Base-by-base conservation (phyloP, 1,284 basidiomycete species). In the Sporisorium iseilematis-ciliati region DNA sequence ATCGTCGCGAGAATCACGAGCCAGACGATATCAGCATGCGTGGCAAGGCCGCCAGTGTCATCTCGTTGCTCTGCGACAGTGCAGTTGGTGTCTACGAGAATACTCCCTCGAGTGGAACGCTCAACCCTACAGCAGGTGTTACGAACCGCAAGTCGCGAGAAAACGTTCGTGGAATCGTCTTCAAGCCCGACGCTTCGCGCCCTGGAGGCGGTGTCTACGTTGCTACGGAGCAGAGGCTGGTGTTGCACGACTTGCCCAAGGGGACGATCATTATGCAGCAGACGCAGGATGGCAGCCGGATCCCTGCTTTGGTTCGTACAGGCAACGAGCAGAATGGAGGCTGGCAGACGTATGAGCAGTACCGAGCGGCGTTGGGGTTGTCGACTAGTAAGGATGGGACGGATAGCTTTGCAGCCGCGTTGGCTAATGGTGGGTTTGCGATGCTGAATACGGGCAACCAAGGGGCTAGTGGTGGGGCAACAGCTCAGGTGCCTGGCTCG, bases 41-140 rank as follows among this genome's bases (percentile, higher is more conserved):
- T 90, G 92, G 41, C 91, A 87, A 97, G 91, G 96, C 94, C 88
- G 20, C 90, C 25, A 94, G 95, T 86, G 94, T 96, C 66, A 95
- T 97, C 80, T 90, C 92, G 25, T 88, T 98, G 21, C 88, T 98
- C 25, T 96, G 94, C 86, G 94, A 97, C 45, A 74, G 80, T 14
- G 78, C 78, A 0, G 61, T 91, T 16, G 80, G 80, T 7, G 72
- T 67, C 8, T 82, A 77, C 42, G 78, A 79, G 11, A 80, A 82
- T 54, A 78, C 82, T 11, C 73, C 82, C 1, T 78, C 69, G 14
- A 74, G 62, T 2, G 82, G 84, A 16, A 65, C 60, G 21, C 76
- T 87, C 50, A 88, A 88, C 50, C 87, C 88, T 2, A 88, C 87
- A 0, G 84, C 86, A 2, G 87, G 87, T 29, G 87, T 88, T 2